Base-by-base conservation (phyloP, 2,329 filamentous ascomycete genomes). In the Claviceps quebecensis region DNA sequence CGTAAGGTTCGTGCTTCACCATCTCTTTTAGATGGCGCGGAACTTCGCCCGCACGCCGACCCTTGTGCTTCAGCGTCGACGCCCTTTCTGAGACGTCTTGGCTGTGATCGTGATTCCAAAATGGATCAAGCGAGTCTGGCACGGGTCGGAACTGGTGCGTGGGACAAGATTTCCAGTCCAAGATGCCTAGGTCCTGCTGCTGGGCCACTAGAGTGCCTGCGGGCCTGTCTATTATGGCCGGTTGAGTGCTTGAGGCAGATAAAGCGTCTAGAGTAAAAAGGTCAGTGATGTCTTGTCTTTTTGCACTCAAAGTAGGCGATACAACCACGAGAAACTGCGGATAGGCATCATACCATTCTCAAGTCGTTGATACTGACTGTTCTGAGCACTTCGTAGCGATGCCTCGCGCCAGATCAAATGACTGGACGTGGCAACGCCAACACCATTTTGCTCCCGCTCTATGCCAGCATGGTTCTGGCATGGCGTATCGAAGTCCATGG, bases 361-460 rank as follows among this genome's bases (percentile, higher is more conserved):
- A 89, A 90, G 97, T 52, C 91, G 78, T 60, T 91, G 83, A 48
- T 91, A 77, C 61, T 91, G 83, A 60, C 81, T 91, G 37, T 91
- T 91, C 67, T 96, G 89, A 59, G 94, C 95, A 52, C 91, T 91
- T 70, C 89, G 94, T 36, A 93, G 73, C 49, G 95, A 63, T 2
- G 82, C 79, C 57, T 95, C 88, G 17, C 90, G 81, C 49, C 78
- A 70, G 51, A 69, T 68, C 65, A 74, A 34, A 34, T 34, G 29
- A 11, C 29, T 34, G 9, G 29, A 34, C 29, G 29, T 34, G 29
- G 29, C 29, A 34, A 34, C 29, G 29, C 29, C 29, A 34, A 34
- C 29, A 34, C 29, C 29, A 4, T 11, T 11, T 34, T 34, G 29
- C 9, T 34, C 29, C 29, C 29, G 29, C 29, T 34, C 29, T 34